Evolutionary conservation across 805 yeast species (phyloP).

Genomic region (Saccharomyces kudriavzevii): DNA sequence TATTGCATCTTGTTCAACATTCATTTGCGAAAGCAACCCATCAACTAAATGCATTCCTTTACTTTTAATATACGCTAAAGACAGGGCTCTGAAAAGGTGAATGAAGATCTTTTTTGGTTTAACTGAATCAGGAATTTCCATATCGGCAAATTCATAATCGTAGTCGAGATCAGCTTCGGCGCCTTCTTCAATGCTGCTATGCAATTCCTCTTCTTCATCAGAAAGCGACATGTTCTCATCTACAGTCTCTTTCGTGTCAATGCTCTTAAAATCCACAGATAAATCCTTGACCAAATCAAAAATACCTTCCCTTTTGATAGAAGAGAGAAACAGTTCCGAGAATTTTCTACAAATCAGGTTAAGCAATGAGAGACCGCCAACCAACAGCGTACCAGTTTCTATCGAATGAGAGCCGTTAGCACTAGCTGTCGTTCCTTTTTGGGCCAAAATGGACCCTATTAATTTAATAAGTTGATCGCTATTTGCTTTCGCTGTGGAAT

Average conservation of each 20-base stretch:
- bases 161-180: conserved; percentile 27
- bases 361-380: conserved; percentile 45
- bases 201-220: conserved; percentile 19
- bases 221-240: conserved; percentile 11
- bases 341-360: conserved; percentile 37
- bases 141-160: conserved; percentile 23
- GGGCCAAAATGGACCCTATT: conserved; percentile 55
- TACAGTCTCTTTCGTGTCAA: conserved; percentile 13
- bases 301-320: conserved; percentile 62
- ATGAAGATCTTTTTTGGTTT: conserved; percentile 21
- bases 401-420: conserved; percentile 11
- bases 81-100: conserved; percentile 12
- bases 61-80: conserved; percentile 5
- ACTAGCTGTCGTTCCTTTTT: conserved; percentile 34
- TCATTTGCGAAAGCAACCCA: neutral
- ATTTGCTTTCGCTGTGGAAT: conserved; percentile 29
- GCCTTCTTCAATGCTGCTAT: conserved; percentile 14
- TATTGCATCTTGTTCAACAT: neutral
- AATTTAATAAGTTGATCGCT: conserved; percentile 37
- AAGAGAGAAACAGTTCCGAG: conserved; percentile 37
- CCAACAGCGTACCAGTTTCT: conserved; percentile 36
- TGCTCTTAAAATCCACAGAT: conserved; percentile 7
- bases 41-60: neutral
- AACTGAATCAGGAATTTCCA: conserved; percentile 28
- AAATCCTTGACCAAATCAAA: conserved; percentile 12